These are phyloP conservation scores for Stemphylium lycopersici DNA, from an alignment of 2,329 filamentous ascomycete genomes.

Conservation along the genomic window DNA sequence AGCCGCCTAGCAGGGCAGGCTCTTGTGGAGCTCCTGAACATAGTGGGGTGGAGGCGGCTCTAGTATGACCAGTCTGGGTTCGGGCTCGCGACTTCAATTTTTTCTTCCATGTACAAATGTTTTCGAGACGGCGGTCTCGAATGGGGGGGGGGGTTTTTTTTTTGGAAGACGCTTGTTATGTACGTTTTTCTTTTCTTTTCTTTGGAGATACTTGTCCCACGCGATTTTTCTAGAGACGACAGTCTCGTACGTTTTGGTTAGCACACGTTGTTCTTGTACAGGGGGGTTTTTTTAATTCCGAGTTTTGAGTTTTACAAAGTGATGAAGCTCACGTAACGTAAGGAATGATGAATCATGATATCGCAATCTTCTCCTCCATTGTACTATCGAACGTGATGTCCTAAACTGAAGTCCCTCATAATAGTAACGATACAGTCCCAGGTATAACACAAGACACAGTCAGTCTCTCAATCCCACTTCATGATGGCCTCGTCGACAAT, in stretches of 20 bases:
- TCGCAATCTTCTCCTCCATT: neutral
- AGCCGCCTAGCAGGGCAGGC: constrained; percentile 25
- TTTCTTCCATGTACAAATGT: neutral
- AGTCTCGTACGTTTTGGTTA: no score
- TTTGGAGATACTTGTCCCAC: no score
- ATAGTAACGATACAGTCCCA: no score
- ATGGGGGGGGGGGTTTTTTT: no score
- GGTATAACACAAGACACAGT: no score
- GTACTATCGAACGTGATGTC: no score
- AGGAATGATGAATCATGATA: constrained; percentile 8
- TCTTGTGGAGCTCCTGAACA: constrained; percentile 20
- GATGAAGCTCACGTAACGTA: neutral
- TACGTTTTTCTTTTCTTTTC: no score
- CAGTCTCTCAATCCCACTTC: constrained; percentile 43
- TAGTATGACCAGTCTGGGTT: no score
- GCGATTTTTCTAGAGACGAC: no score
- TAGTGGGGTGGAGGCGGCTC: constrained; percentile 10
- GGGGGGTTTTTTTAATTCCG: neutral
- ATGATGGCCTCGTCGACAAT: constrained; percentile 55
- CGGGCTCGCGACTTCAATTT: neutral
- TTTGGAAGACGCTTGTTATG: neutral
- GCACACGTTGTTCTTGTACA: no score
- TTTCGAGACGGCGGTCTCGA: neutral
- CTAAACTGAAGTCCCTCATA: no score
- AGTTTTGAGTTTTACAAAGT: constrained; percentile 2